Evolutionary conservation across 2,329 filamentous ascomycete species (phyloP).

Genomic region (Pestalotiopsis sp.): DNA sequence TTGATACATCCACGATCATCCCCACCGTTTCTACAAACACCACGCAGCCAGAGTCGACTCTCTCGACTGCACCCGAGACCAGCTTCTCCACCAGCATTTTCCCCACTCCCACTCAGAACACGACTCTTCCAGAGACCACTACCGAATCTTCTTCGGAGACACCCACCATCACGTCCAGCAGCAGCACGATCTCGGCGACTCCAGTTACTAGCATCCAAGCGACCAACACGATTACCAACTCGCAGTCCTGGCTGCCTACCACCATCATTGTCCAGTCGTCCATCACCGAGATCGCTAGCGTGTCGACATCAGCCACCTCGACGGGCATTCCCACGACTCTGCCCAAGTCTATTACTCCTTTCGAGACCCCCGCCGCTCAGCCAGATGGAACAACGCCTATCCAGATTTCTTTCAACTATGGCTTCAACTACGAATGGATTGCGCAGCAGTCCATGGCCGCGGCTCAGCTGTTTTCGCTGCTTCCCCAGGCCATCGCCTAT

Average conservation of each 20-base stretch:
- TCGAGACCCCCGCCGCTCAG: conserved; percentile 48
- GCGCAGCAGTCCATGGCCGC: conserved; percentile 69
- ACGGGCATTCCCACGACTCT: conserved; percentile 64
- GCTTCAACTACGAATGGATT: conserved; percentile 84
- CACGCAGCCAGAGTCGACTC: conserved; percentile 1
- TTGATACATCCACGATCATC: not conserved
- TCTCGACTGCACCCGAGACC: not conserved
- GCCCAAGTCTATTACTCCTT: conserved; percentile 75
- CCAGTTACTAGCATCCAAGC: conserved; percentile 39
- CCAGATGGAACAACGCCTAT: conserved; percentile 70
- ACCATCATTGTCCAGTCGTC: conserved; percentile 60
- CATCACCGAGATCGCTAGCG: conserved; percentile 38
- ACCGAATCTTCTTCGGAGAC: conserved; percentile 10
- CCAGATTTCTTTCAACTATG: conserved; percentile 81
- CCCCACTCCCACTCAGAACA: conserved; percentile 11
- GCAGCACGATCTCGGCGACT: conserved; percentile 16
- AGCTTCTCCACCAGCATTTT: not conserved
- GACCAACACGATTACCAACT: conserved; percentile 43
- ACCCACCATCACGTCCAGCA: conserved; percentile 10
- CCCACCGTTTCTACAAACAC: conserved; percentile 4
- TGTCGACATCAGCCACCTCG: conserved; percentile 41
- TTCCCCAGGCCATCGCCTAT: conserved; percentile 70
- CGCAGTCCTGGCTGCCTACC: conserved; percentile 54
- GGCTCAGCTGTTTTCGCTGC: conserved; percentile 78
- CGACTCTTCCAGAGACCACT: conserved; percentile 17